phyloP scores from a whole-genome alignment of 2,329 filamentous ascomycete species.

The Paecilomyces sp. region DNA sequence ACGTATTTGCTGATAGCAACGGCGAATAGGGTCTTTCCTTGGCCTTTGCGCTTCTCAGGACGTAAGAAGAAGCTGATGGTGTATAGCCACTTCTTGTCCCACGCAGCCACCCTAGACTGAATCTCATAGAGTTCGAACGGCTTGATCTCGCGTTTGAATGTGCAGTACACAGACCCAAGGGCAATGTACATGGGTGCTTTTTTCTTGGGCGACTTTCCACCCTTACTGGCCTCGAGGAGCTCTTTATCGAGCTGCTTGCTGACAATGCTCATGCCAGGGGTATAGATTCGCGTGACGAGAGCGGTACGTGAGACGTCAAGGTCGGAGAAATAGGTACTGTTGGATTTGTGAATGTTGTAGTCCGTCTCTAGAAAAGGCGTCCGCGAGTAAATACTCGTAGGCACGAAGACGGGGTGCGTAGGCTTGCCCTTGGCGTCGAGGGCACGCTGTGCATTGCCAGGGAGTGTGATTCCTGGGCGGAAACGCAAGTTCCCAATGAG shows the following conservation, averaged over 20 bases:
- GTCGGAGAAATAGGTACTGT: constrained; percentile 81
- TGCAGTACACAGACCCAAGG: constrained; percentile 66
- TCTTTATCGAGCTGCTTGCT: constrained; percentile 49
- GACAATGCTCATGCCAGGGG: constrained; percentile 49
- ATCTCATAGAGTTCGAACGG: constrained; percentile 65
- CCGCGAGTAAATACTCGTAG: constrained; percentile 59
- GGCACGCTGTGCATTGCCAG: constrained; percentile 24
- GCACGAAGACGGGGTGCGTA: constrained; percentile 63
- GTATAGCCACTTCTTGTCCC: constrained; percentile 80
- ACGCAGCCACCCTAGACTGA: constrained; percentile 62
- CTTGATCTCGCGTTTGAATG: constrained; percentile 66
- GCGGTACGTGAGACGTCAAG: constrained; percentile 78
- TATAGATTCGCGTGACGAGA: constrained; percentile 63
- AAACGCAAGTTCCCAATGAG: constrained; percentile 50
- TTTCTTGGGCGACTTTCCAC: constrained; percentile 44
- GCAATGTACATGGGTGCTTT: constrained; percentile 52
- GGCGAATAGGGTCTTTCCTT: constrained; percentile 58
- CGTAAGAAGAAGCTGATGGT: constrained; percentile 66
- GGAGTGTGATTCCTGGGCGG: constrained; percentile 43
- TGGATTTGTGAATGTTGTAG: constrained; percentile 78
- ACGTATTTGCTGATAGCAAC: constrained; percentile 74
- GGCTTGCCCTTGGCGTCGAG: constrained; percentile 25
- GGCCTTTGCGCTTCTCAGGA: constrained; percentile 38
- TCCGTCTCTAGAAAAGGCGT: constrained; percentile 72
- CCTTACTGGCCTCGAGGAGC: constrained; percentile 41